Base-by-base conservation (phyloP, 352 stramenopile genomes). In the Phytophthora citricola region DNA sequence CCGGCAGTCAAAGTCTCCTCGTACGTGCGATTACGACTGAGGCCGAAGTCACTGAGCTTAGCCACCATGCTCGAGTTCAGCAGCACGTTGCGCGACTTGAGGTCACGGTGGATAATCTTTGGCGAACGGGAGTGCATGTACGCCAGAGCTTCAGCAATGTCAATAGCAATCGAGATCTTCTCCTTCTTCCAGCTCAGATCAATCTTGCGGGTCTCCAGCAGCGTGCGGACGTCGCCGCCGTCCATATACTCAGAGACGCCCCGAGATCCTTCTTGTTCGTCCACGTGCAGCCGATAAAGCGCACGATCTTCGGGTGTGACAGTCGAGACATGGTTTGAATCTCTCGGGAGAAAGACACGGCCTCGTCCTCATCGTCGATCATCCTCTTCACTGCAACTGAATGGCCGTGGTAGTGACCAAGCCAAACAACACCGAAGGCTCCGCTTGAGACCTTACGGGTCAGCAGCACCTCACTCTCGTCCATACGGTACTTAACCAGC, bases 201-300 rank as follows among this genome's bases (percentile, higher is more conserved):
- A 41, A 94, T 87, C 76, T 91, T 92, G 58, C 64, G 75, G 29
- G 88, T 92, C 73, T 96, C 85, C 10, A 96, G 63, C 56, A 96
- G 68, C 61, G 83, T 92, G 53, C 85, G 86, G 54, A 96, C 82
- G 60, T 94, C 88, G 31, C 86, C 85, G 40, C 88, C 82, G 56
- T 93, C 86, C 85, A 94, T 94, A 71, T 93, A 94, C 73, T 96
- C 88, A 22, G 88, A 91, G 45, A 96, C 82, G 27, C 77, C 85
- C 78, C 76, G 38, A 96, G 69, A 45, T 96, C 88, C 51, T 89
- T 86, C 48, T 73, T 79, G 51, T 79, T 89, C 32, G 86, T 91
- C 88, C 88, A 96, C 59, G 83, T 94, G 71, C 81, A 89, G 24
- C 88, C 88, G 50, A 96, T 88, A 63, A 96, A 96, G 59, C 82